These are phyloP conservation scores for Onygenales sp. DNA, from an alignment of 2,329 filamentous ascomycete species.

Conservation along the genomic window DNA sequence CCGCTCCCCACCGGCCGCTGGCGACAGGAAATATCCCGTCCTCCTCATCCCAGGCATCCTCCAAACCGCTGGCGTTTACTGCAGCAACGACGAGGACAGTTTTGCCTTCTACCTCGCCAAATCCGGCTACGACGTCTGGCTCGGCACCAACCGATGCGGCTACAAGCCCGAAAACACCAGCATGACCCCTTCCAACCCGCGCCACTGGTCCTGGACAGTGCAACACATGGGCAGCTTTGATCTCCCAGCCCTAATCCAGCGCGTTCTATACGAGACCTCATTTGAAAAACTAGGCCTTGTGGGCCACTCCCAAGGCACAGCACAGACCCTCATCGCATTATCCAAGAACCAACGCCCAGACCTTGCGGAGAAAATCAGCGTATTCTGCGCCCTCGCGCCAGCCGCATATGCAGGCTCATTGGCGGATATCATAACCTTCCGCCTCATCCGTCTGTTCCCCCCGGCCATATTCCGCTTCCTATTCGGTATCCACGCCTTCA, in stretches of 20 bases:
- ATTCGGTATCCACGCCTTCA: conserved; percentile 89
- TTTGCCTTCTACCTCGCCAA: conserved; percentile 90
- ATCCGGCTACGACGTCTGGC: conserved; percentile 87
- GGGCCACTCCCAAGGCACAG: conserved; percentile 85
- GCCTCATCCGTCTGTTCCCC: conserved; percentile 76
- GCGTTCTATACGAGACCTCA: conserved; percentile 71
- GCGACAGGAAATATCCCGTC: conserved; percentile 64
- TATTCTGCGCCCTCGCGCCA: conserved; percentile 85
- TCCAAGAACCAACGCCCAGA: conserved; percentile 85
- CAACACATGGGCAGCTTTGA: conserved; percentile 89
- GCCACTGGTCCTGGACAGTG: conserved; percentile 97
- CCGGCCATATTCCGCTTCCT: conserved; percentile 66
- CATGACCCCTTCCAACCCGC: conserved; percentile 64
- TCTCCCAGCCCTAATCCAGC: conserved; percentile 67
- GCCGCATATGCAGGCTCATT: conserved; percentile 83
- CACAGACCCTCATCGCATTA: conserved; percentile 75
- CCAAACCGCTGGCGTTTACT: conserved; percentile 81
- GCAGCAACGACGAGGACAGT: conserved; percentile 79
- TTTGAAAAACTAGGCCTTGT: conserved; percentile 76
- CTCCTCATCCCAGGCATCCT: conserved; percentile 81
- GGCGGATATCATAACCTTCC: conserved; percentile 80
- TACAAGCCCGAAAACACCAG: conserved; percentile 67
- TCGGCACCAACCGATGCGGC: conserved; percentile 88
- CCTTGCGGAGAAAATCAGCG: conserved; percentile 68
- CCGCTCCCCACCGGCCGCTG: background rate